Evolutionary conservation across 2,329 filamentous ascomycete genomes (phyloP), one percentile per base, ranked within the genome.

Genomic region (Neopestalotiopsis sp.): DNA sequence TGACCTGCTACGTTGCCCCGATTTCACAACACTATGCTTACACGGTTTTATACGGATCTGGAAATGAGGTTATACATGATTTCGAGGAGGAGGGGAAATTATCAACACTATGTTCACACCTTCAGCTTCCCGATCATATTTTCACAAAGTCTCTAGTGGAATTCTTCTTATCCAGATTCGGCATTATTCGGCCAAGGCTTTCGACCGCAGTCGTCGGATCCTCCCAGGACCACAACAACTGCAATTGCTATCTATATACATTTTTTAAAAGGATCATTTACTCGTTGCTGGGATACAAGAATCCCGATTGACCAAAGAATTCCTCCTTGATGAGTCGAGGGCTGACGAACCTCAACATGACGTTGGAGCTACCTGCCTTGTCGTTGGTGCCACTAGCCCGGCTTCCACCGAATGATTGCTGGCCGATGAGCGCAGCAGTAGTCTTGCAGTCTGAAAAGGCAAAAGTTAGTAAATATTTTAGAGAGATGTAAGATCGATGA

Each of bases 341-440:
- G 73, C 84, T 85, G 14, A 85, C 84, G 72, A 88, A 88, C 24
- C 86, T 81, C 69, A 81, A 78, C 70, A 89, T 74, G 69, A 85
- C 78, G 42, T 81, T 82, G 60, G 83, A 79, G 73, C 84, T 88
- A 49, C 86, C 86, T 3, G 86, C 85, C 79, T 88, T 88, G 75
- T 88, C 86, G 71, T 86, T 87, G 14, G 86, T 88, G 40, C 86
- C 86, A 61, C 84, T 86, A 59, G 82, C 81, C 66, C 86, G 79
- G 66, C 82, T 80, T 52, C 86, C 86, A 58, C 86, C 86, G 71
- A 88, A 89, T 0, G 85, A 82, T 74, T 88, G 86, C 79, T 88
- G 86, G 12, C 84, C 86, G 45, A 88, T 85, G 7, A 87, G 81
- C 0, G 86, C 84, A 1, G 84, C 86, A 0, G 87, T 89, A 67